Evolutionary conservation across 352 stramenopile genomes (phyloP).

Genomic region (Albugo candida): DNA sequence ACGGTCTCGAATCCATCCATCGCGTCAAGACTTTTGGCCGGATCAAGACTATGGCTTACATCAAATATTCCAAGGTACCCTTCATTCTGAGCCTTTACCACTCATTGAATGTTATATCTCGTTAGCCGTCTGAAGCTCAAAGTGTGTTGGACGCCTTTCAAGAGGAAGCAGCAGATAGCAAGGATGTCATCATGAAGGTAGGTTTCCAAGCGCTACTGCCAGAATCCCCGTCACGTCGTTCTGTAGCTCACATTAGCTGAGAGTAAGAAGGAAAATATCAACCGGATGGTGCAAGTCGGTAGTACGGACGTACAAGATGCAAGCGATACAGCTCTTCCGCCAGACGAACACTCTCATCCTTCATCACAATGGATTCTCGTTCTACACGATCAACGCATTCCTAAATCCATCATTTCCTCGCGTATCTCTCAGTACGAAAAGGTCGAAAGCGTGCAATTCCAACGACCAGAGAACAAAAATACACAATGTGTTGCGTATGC

Average conservation of each 20-base stretch:
- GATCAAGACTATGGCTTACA: constrained; percentile 75
- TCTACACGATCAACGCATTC: constrained; percentile 37
- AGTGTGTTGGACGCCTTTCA: constrained; percentile 36
- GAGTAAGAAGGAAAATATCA: neutral
- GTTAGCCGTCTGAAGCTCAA: constrained; percentile 22
- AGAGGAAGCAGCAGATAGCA: constrained; percentile 22
- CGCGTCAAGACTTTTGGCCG: constrained; percentile 55
- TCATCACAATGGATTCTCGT: constrained; percentile 32
- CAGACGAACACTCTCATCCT: constrained; percentile 12
- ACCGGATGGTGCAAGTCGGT: neutral
- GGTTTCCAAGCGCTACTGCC: neutral
- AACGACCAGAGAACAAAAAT: constrained; percentile 36
- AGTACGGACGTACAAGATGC: constrained; percentile 2
- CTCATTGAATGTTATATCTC: neutral
- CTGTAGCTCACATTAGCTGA: constrained; percentile 29
- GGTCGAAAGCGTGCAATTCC: constrained; percentile 74
- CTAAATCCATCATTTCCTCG: constrained; percentile 40
- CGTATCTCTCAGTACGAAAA: constrained; percentile 29
- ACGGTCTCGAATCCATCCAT: constrained; percentile 46
- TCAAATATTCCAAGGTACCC: constrained; percentile 43
- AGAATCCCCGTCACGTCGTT: neutral
- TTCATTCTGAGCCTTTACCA: constrained; percentile 6
- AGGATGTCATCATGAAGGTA: constrained; percentile 17
- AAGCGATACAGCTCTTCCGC: constrained; percentile 3
- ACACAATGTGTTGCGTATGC: constrained; percentile 53